Conservation (phyloP, 2,329 filamentous ascomycete species). For the Alternaria incomplexa region DNA sequence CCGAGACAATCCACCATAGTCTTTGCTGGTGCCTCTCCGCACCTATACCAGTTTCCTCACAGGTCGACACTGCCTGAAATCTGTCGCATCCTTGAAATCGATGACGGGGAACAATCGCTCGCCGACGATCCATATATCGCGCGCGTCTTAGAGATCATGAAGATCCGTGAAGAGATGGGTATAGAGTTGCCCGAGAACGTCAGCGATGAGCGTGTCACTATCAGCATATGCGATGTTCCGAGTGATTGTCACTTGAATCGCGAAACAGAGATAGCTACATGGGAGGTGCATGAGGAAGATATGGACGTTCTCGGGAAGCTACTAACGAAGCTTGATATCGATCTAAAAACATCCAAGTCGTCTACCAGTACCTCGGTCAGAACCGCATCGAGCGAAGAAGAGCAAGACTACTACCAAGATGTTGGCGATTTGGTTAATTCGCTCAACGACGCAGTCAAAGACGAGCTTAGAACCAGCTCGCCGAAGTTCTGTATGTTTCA, state of each 20-base stretch:
- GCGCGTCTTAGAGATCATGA: constrained; percentile 19
- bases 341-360: neutral
- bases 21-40: neutral
- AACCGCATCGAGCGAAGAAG: neutral
- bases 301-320: neutral
- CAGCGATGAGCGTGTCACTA: constrained; percentile 7
- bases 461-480: neutral
- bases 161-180: constrained; percentile 13
- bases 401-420: neutral
- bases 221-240: constrained; percentile 6
- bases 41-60: constrained; percentile 19
- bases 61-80: constrained; percentile 19
- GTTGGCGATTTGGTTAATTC: neutral
- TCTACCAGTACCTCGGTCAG: neutral
- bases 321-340: neutral
- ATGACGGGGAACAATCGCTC: neutral
- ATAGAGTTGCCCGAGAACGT: constrained; percentile 14
- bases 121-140: neutral
- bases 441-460: neutral
- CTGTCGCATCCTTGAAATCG: constrained; percentile 4
- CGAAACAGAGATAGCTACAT: neutral
- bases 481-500: neutral
- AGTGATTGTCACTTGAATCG: neutral
- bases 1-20: neutral
- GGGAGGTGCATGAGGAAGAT: constrained; percentile 9